These are phyloP conservation scores for Clohesyomyces aquaticus DNA, from an alignment of 495 filamentous ascomycete genomes.

Conservation along the genomic window DNA sequence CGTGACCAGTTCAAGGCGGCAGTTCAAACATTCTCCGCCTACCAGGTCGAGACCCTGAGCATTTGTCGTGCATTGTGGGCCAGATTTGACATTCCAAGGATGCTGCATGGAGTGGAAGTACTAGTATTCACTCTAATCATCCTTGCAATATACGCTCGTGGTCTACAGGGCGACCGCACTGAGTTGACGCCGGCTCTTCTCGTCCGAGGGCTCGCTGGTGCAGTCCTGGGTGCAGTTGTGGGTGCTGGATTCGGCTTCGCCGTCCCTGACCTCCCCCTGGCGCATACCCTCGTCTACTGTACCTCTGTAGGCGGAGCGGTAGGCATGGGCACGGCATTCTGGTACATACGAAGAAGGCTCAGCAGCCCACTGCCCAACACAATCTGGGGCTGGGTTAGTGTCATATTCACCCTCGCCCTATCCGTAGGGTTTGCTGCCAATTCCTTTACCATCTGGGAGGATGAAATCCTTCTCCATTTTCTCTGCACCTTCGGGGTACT, in stretches of 20 bases:
- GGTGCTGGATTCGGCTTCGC: constrained; percentile 39
- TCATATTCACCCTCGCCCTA: constrained; percentile 78
- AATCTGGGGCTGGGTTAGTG: constrained; percentile 83
- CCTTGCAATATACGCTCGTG: constrained; percentile 72
- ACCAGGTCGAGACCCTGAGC: constrained; percentile 76
- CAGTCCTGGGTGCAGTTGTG: constrained; percentile 38
- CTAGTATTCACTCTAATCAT: constrained; percentile 67
- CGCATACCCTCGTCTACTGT: constrained; percentile 50
- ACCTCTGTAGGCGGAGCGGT: constrained; percentile 66
- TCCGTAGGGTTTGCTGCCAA: constrained; percentile 93
- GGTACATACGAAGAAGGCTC: constrained; percentile 54
- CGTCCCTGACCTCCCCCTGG: constrained; percentile 34
- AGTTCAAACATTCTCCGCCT: constrained; percentile 67
- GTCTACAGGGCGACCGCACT: constrained; percentile 56
- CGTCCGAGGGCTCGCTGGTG: constrained; percentile 44
- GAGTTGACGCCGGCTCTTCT: constrained; percentile 57
- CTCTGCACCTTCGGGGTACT: constrained; percentile 81
- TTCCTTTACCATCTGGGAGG: constrained; percentile 99
- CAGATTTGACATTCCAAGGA: constrained; percentile 81
- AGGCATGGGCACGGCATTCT: constrained; percentile 62
- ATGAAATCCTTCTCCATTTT: constrained; percentile 91
- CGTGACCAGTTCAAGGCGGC: constrained; percentile 45
- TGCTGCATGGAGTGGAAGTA: constrained; percentile 75
- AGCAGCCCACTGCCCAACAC: constrained; percentile 71
- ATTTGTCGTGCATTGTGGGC: constrained; percentile 90